Conservation (phyloP, 129 eudicot species). For the Gnaphalium uliginosum region DNA sequence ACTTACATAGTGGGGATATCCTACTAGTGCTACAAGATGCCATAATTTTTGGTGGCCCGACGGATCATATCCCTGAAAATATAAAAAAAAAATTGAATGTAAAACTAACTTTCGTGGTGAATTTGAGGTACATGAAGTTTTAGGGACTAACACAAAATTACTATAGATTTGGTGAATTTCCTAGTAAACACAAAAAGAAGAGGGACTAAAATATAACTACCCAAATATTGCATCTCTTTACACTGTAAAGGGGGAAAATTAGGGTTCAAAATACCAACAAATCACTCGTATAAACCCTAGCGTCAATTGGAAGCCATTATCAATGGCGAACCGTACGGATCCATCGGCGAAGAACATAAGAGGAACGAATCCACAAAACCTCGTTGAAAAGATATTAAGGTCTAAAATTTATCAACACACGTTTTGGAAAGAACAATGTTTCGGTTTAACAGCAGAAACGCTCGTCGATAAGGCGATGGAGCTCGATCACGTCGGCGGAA, state of each 20-base stretch:
- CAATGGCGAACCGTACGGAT: conserved; percentile 97
- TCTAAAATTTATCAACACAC: conserved; percentile 82
- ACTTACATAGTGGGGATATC: no score
- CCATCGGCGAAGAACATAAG: conserved; percentile 86
- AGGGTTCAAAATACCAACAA: background rate
- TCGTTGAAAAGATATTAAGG: conserved; percentile 81
- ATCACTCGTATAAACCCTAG: background rate
- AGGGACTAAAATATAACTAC: no score
- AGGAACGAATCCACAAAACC: conserved; percentile 93
- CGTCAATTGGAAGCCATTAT: background rate
- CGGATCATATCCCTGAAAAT: no score
- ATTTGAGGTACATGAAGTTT: no score
- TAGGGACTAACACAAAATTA: no score
- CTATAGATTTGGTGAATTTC: no score
- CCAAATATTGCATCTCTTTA: background rate
- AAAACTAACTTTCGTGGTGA: no score
- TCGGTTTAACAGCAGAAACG: conserved; percentile 99
- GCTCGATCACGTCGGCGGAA: conserved; percentile 92
- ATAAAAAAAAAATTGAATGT: no score
- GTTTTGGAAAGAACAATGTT: conserved; percentile 97
- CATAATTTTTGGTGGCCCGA: no score
- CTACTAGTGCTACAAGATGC: no score
- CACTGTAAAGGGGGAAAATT: background rate
- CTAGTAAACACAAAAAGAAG: no score
- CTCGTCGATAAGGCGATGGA: conserved; percentile 98